Evolutionary conservation across 805 yeast genomes (phyloP).

Genomic region (Monosporozyma siamensis): DNA sequence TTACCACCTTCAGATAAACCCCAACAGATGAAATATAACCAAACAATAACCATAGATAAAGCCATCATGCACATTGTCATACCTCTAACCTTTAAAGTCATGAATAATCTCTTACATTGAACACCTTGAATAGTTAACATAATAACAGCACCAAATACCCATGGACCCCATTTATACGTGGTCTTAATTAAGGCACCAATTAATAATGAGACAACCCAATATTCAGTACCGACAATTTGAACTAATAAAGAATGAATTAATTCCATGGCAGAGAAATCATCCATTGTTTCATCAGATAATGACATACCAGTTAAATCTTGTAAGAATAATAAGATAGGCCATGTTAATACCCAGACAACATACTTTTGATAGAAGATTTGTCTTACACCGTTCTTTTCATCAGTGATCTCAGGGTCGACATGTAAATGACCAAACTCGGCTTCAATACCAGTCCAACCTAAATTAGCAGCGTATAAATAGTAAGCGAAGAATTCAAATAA

Average conservation of each 20-base stretch:
- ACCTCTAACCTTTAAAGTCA: slow-evolving; percentile 13
- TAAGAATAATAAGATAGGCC: slow-evolving; percentile 37
- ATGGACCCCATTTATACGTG: slow-evolving; percentile 56
- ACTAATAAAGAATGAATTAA: slow-evolving; percentile 14
- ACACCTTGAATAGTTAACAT: slow-evolving; percentile 33
- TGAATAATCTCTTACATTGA: slow-evolving; percentile 22
- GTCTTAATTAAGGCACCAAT: slow-evolving; percentile 37
- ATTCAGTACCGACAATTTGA: slow-evolving; percentile 37
- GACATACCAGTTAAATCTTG: slow-evolving; percentile 19
- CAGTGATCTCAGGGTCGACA: slow-evolving; percentile 19
- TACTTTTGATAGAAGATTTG: slow-evolving; percentile 50
- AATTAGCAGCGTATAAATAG: slow-evolving; percentile 49
- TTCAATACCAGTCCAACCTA: slow-evolving; percentile 44
- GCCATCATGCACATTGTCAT: slow-evolving; percentile 19
- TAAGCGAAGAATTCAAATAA: slow-evolving; percentile 30
- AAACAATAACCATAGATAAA: slow-evolving; percentile 14
- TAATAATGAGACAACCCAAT: slow-evolving; percentile 38
- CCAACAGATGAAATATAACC: slow-evolving; percentile 20
- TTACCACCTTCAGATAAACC: slow-evolving; percentile 51
- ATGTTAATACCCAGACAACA: slow-evolving; percentile 49
- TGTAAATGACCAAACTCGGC: slow-evolving; percentile 43
- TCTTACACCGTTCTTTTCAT: slow-evolving; percentile 31
- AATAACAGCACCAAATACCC: slow-evolving; percentile 55
- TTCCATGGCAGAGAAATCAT: slow-evolving; percentile 29
- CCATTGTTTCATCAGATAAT: slow-evolving; percentile 16